These are phyloP conservation scores for Botrytis paeoniae DNA, from an alignment of 2,329 filamentous ascomycete species.

Conservation along the genomic window DNA sequence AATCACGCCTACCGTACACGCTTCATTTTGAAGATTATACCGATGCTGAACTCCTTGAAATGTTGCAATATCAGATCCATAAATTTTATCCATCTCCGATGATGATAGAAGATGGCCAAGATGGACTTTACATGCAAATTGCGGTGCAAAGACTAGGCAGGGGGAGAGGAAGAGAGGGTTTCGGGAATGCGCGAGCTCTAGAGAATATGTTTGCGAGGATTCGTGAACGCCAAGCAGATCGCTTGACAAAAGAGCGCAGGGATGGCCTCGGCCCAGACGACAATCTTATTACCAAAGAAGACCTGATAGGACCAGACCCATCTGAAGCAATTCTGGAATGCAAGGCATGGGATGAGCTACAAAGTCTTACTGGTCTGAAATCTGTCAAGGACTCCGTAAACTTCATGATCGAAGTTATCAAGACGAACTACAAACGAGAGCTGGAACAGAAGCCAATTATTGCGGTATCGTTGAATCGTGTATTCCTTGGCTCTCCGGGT, in stretches of 20 bases:
- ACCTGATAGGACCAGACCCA: slow-evolving; percentile 70
- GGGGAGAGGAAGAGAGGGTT: slow-evolving; percentile 61
- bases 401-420: slow-evolving; percentile 57
- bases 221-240: slow-evolving; percentile 54
- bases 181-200: slow-evolving; percentile 69
- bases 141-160: slow-evolving; percentile 58
- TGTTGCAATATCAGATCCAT: slow-evolving; percentile 55
- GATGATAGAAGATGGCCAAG: slow-evolving; percentile 55
- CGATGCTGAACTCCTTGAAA: slow-evolving; percentile 60
- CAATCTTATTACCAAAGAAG: slow-evolving; percentile 59
- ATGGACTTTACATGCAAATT: slow-evolving; percentile 63
- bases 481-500: slow-evolving; percentile 70
- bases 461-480: slow-evolving; percentile 61
- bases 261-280: slow-evolving; percentile 48
- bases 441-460: slow-evolving; percentile 57
- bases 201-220: slow-evolving; percentile 60
- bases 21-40: slow-evolving; percentile 69
- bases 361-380: slow-evolving; percentile 55
- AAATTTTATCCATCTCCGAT: slow-evolving; percentile 54
- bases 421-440: slow-evolving; percentile 64
- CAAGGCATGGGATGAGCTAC: slow-evolving; percentile 55
- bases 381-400: slow-evolving; percentile 61
- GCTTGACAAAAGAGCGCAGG: slow-evolving; percentile 50
- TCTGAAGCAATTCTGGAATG: slow-evolving; percentile 49
- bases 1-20: slow-evolving; percentile 63